A percentile compares a stretch with the other conserved stretches of the same genome.
Evolutionary conservation across 2,329 filamentous ascomycete genomes (phyloP).

Genomic region (Cercospora sesami): DNA sequence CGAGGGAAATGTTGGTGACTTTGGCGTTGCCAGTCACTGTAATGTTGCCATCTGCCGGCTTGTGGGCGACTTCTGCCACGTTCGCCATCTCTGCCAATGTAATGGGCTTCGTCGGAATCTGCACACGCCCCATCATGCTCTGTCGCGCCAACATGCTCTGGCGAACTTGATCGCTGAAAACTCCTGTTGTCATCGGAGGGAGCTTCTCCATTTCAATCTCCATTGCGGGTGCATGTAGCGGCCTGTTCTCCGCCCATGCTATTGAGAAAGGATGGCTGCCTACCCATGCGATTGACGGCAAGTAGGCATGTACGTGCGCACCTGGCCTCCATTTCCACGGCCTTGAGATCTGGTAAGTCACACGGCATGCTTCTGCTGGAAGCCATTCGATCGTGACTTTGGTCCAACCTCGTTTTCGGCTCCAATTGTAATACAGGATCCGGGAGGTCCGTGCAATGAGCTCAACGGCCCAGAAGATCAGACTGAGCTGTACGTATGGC

Average conservation of each 20-base stretch:
- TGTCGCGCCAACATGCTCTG: conserved; percentile 16
- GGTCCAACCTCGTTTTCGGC: conserved; percentile 50
- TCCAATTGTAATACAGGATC: conserved; percentile 57
- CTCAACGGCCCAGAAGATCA: conserved; percentile 76
- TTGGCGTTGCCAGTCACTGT: conserved; percentile 34
- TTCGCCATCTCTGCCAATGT: conserved; percentile 22
- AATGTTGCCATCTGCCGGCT: conserved; percentile 24
- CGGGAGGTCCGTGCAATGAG: conserved; percentile 51
- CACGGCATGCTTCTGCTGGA: conserved; percentile 59
- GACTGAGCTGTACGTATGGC: conserved; percentile 70
- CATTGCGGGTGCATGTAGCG: conserved; percentile 31
- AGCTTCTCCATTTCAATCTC: conserved; percentile 41
- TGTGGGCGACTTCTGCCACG: conserved; percentile 24
- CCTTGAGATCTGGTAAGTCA: conserved; percentile 60
- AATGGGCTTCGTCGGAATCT: conserved; percentile 18
- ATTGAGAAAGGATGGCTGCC: conserved; percentile 54
- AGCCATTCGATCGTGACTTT: conserved; percentile 59
- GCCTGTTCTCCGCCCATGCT: conserved; percentile 56
- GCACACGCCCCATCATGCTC: conserved; percentile 13
- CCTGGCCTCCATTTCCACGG: conserved; percentile 57
- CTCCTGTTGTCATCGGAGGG: conserved; percentile 20
- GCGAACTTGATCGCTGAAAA: conserved; percentile 14
- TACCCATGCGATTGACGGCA: conserved; percentile 50
- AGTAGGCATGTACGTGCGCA: conserved; percentile 62
- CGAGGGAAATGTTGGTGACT: conserved; percentile 62